A percentile compares a stretch with the other conserved stretches of the same genome.
phyloP scores from a whole-genome alignment of 1,284 basidiomycete genomes.

The Ceratobasidium papillatum region DNA sequence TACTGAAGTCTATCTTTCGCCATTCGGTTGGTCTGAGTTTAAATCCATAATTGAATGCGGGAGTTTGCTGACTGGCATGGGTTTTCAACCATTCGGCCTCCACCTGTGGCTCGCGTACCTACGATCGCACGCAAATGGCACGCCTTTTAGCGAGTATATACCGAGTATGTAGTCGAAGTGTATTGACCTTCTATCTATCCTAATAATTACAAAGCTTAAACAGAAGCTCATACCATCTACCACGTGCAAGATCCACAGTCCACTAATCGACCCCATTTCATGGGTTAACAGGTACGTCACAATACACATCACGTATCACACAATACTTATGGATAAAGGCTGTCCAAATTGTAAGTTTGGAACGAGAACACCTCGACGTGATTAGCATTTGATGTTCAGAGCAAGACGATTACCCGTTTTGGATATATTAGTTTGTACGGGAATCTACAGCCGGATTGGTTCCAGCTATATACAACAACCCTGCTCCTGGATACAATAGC shows the following conservation, averaged over 20 bases:
- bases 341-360: background rate
- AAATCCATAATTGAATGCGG: background rate
- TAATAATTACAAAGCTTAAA: background rate
- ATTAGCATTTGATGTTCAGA: conserved; percentile 11
- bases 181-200: background rate
- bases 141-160: background rate
- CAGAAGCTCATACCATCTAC: background rate
- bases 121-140: background rate
- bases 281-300: background rate
- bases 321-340: background rate
- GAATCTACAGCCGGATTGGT: background rate
- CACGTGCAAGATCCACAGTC: background rate
- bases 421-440: conserved; percentile 25
- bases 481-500: background rate
- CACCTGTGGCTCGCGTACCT: background rate
- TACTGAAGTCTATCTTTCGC: conserved; percentile 59
- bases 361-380: conserved; percentile 3
- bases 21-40: background rate
- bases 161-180: background rate
- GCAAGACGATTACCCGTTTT: background rate
- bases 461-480: background rate
- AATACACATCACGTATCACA: background rate
- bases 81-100: background rate
- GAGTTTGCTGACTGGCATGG: background rate
- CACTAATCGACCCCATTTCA: background rate